Conservation (phyloP, 192 early-diverging fungal genomes). For the Geranomyces variabilis region DNA sequence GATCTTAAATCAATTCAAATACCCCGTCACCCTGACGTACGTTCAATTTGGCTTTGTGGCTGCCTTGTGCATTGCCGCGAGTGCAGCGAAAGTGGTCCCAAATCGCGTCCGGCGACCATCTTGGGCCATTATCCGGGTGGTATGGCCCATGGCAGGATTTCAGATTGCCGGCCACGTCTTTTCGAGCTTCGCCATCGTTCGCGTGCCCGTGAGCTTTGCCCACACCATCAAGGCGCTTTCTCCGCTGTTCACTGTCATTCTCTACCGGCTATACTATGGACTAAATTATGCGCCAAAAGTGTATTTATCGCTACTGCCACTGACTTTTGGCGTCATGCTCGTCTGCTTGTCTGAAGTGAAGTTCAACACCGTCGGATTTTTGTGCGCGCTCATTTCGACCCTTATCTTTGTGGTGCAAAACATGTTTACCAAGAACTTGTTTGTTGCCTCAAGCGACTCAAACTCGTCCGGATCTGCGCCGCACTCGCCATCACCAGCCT, state of each 20-base stretch:
- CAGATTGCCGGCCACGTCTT: conserved; percentile 86
- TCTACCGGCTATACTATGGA: conserved; percentile 72
- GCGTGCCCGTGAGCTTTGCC: conserved; percentile 79
- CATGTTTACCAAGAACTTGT: conserved; percentile 81
- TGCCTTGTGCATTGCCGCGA: conserved; percentile 54
- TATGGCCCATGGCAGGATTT: conserved; percentile 74
- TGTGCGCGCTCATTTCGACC: conserved; percentile 74
- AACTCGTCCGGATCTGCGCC: neutral
- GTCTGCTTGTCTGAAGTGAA: conserved; percentile 76
- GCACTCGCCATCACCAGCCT: neutral
- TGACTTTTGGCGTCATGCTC: conserved; percentile 88
- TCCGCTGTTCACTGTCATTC: conserved; percentile 82
- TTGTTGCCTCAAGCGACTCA: neutral
- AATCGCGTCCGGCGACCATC: conserved; percentile 61
- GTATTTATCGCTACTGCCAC: conserved; percentile 74
- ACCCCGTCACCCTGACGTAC: conserved; percentile 82
- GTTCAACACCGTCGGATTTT: conserved; percentile 72
- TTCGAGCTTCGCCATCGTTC: conserved; percentile 73
- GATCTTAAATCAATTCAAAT: conserved; percentile 74
- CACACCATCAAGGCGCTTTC: conserved; percentile 86
- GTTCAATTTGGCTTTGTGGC: conserved; percentile 82
- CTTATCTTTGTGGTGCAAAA: conserved; percentile 87
- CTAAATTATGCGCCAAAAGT: conserved; percentile 72
- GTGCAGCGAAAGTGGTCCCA: neutral
- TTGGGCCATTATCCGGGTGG: conserved; percentile 59